Conservation (phyloP, 441 rosid genomes). For the Populus hybrid region DNA sequence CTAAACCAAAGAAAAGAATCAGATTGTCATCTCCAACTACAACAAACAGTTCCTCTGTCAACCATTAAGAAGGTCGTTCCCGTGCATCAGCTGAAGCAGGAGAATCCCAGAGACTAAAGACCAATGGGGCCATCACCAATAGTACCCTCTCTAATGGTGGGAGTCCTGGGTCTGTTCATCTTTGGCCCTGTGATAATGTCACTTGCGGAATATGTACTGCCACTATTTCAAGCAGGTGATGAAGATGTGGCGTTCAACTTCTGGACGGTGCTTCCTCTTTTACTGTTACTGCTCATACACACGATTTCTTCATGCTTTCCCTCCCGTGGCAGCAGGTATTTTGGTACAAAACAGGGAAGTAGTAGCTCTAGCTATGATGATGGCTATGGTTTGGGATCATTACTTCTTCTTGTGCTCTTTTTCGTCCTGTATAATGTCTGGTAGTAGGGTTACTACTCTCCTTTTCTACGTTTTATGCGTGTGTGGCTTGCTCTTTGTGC, state of each 20-base stretch:
- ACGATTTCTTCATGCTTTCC: constrained; percentile 21
- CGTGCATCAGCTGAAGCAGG: not conserved
- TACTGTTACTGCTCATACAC: constrained; percentile 27
- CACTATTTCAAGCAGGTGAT: constrained; percentile 15
- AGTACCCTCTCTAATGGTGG: constrained; percentile 44
- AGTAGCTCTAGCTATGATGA: constrained; percentile 20
- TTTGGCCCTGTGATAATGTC: constrained; percentile 29
- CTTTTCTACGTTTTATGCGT: not conserved
- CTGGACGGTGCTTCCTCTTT: constrained; percentile 18
- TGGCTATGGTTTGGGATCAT: constrained; percentile 40
- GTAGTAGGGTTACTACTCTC: not conserved
- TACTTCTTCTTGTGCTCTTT: constrained; percentile 38
- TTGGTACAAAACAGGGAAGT: not conserved
- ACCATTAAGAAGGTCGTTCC: not conserved
- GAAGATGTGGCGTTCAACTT: constrained; percentile 7
- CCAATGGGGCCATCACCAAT: constrained; percentile 50
- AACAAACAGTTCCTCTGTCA: constrained; percentile 2
- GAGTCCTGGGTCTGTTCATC: constrained; percentile 33
- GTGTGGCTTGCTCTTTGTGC: not conserved
- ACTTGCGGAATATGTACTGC: constrained; percentile 14
- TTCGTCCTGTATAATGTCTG: constrained; percentile 27
- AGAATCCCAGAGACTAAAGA: constrained; percentile 1
- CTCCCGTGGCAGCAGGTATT: not conserved
- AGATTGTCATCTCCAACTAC: constrained; percentile 19
- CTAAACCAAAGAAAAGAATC: constrained; percentile 12